phyloP scores from a whole-genome alignment of 2,329 filamentous ascomycete species.

The Exophiala phaeomuriformis region DNA sequence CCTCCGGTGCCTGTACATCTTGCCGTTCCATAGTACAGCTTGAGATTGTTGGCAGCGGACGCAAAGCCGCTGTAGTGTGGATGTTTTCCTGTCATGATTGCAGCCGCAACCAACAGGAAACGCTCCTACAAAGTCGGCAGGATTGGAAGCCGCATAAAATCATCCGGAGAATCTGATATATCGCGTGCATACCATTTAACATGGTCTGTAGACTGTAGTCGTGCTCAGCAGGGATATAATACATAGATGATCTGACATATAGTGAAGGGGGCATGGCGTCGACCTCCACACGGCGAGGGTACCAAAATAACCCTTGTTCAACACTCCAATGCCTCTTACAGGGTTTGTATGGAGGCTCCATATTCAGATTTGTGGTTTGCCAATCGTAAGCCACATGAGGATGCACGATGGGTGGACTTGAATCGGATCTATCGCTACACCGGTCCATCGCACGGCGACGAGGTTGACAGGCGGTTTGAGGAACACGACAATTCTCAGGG shows the following conservation, averaged over 20 bases:
- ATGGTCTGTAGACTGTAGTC: background rate
- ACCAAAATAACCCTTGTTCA: constrained; percentile 1
- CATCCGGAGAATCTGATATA: constrained; percentile 15
- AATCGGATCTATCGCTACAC: background rate
- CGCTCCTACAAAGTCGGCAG: background rate
- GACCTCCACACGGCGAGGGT: background rate
- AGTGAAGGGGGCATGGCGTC: background rate
- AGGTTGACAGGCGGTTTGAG: background rate
- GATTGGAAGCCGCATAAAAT: background rate
- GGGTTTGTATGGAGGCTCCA: background rate
- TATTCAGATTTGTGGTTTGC: background rate
- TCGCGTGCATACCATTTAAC: constrained; percentile 4
- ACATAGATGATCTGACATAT: background rate
- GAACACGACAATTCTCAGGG: background rate
- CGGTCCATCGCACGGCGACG: background rate
- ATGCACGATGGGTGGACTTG: background rate
- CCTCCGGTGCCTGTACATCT: constrained; percentile 3
- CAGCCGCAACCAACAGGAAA: constrained; percentile 1
- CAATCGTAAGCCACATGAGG: background rate
- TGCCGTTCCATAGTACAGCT: background rate
- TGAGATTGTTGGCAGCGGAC: background rate
- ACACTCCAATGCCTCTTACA: background rate
- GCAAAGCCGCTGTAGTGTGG: constrained; percentile 2
- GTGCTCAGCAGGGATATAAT: background rate
- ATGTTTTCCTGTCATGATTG: background rate